Evolutionary conservation across 345 rosid genomes (phyloP).

Genomic region (Eucalyptus sideroxylon): DNA sequence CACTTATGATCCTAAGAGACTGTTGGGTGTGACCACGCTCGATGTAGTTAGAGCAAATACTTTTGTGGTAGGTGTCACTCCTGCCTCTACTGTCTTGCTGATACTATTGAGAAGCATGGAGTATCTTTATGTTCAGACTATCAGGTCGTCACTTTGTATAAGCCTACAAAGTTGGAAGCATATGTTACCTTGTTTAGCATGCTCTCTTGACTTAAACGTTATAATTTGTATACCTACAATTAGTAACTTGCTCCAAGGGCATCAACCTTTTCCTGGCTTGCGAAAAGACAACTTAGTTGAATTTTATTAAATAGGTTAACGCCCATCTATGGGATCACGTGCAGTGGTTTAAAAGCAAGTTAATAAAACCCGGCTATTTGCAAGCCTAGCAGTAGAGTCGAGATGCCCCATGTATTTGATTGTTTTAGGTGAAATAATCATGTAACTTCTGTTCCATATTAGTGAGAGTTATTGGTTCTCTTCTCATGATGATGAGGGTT

Average conservation of each 20-base stretch:
- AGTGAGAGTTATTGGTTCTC: background rate
- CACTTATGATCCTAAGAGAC: slow-evolving; percentile 67
- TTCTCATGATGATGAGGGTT: background rate
- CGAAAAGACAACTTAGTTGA: background rate
- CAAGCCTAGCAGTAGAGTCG: background rate
- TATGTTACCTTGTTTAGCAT: background rate
- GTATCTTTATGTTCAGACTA: background rate
- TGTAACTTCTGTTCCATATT: background rate
- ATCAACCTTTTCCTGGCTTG: background rate
- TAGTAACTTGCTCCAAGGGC: background rate
- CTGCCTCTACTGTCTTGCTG: background rate
- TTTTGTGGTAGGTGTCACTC: slow-evolving; percentile 59
- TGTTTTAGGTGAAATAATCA: background rate
- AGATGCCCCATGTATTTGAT: background rate
- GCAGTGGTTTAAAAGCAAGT: background rate
- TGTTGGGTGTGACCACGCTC: slow-evolving; percentile 93
- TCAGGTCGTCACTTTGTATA: background rate
- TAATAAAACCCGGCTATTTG: background rate
- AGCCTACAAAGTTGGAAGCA: background rate
- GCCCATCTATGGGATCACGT: background rate
- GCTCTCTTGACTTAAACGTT: background rate
- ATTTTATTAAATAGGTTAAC: background rate
- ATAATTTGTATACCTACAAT: background rate
- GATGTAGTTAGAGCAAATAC: slow-evolving; percentile 98
- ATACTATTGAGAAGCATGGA: background rate